Base-by-base conservation (phyloP, 805 yeast genomes). In the Kodamaea hsintzibuensis region DNA sequence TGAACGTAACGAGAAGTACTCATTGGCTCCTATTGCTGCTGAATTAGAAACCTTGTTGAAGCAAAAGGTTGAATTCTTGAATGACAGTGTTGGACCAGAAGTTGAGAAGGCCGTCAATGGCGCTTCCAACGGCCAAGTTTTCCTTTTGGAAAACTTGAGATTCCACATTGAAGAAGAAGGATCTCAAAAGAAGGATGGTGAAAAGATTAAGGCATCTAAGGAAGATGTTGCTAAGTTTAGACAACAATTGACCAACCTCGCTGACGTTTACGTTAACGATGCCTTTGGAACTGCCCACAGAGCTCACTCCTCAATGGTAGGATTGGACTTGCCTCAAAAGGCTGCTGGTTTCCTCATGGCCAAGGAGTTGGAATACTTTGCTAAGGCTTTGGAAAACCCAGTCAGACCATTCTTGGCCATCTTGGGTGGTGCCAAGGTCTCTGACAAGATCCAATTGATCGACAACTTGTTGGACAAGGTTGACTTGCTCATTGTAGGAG, bases 281-380 rank as follows among this genome's bases (percentile, higher is more conserved):
- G 98, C 98, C 55, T 95, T 95, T 70, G 99, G 99, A 76, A 95
- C 99, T 60, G 98, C 98, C 55, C 99, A 95, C 88, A 91, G 99
- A 83, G 99, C 99, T 60, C 99, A 95, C 83, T 91, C 98, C 53
- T 95, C 99, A 48, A 93, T 95, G 92, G 99, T 95, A 68, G 99
- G 99, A 71, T 82, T 95, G 66, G 92, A 93, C 66, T 83, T 91
- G 67, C 92, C 96, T 60, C 92, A 91, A 80, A 89, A 95, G 80
- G 99, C 98, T 67, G 88, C 98, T 62, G 99, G 99, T 76, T 96
- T 93, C 96, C 82, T 95, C 69, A 88, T 95, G 89, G 87, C 92
- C 73, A 95, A 95, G 84, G 99, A 95, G 81, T 87, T 95, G 76
- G 86, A 86, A 72, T 95, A 89, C 86, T 95, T 95, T 74, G 96